Percentiles rank a stretch among this genome's conserved stretches.
Conservation (phyloP, 2,329 filamentous ascomycete species). For the Colletotrichum sp. region DNA sequence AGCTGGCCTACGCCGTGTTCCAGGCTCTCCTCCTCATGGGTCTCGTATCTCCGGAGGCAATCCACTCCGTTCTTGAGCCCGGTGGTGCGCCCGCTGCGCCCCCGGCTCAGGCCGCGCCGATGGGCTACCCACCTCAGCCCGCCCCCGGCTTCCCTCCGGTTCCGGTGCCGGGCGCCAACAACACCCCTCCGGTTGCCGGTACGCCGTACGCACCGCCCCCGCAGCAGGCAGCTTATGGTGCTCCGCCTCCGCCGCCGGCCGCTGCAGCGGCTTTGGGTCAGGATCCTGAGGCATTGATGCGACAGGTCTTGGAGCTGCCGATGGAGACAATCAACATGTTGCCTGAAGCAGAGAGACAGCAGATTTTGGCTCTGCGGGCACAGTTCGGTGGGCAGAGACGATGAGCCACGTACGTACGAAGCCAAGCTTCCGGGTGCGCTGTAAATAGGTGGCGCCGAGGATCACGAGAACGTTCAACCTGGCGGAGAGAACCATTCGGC, state of each 20-base stretch:
- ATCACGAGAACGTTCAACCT: background rate
- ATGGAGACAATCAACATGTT: slow-evolving; percentile 81
- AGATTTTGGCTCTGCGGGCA: slow-evolving; percentile 80
- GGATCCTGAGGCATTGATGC: slow-evolving; percentile 76
- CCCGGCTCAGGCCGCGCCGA: slow-evolving; percentile 2
- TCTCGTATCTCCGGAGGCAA: slow-evolving; percentile 83
- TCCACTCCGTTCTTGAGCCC: slow-evolving; percentile 79
- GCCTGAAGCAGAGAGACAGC: slow-evolving; percentile 74
- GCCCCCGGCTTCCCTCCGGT: slow-evolving; percentile 37
- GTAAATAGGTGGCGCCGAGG: background rate
- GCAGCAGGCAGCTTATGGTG: slow-evolving; percentile 38
- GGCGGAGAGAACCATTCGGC: background rate
- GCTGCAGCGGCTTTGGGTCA: slow-evolving; percentile 44
- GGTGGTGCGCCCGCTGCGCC: slow-evolving; percentile 42
- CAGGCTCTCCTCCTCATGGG: slow-evolving; percentile 93
- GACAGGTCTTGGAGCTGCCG: slow-evolving; percentile 81
- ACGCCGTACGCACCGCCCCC: slow-evolving; percentile 52
- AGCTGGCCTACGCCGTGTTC: slow-evolving; percentile 94
- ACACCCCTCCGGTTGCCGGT: slow-evolving; percentile 52
- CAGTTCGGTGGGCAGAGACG: slow-evolving; percentile 55
- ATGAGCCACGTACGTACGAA: slow-evolving; percentile 2
- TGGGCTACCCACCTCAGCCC: slow-evolving; percentile 26
- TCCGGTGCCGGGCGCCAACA: slow-evolving; percentile 37
- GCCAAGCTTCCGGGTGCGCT: background rate
- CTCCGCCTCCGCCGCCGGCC: slow-evolving; percentile 28